These are phyloP conservation scores for Nitzschia inconspicua DNA, from an alignment of 108 stramenopile species.

Conservation along the genomic window DNA sequence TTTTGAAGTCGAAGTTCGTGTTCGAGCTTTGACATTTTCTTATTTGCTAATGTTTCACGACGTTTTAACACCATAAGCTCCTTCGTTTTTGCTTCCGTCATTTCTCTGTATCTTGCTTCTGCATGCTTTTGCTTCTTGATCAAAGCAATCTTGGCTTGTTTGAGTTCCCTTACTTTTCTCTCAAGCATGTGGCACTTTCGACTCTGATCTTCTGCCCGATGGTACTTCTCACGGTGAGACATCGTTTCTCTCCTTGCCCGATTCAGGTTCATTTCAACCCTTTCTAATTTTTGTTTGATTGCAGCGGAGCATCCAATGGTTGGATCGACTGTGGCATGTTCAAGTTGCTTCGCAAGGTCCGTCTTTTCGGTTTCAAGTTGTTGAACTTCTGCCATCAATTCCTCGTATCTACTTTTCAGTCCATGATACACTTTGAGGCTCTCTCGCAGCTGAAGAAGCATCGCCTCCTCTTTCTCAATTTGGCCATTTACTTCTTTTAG, in stretches of 20 bases:
- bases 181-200: constrained; percentile 68
- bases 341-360: constrained; percentile 63
- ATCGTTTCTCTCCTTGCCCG: constrained; percentile 64
- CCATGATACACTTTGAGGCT: constrained; percentile 77
- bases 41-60: constrained; percentile 55
- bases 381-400: constrained; percentile 72
- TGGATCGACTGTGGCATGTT: constrained; percentile 65
- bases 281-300: constrained; percentile 72
- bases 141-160: constrained; percentile 58
- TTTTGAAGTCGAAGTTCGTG: constrained; percentile 66
- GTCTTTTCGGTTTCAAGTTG: constrained; percentile 73
- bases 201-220: constrained; percentile 69
- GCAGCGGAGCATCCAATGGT: constrained; percentile 63
- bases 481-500: constrained; percentile 70
- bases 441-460: constrained; percentile 68
- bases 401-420: constrained; percentile 79
- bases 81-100: constrained; percentile 67
- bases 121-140: constrained; percentile 79
- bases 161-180: constrained; percentile 74
- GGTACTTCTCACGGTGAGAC: constrained; percentile 74
- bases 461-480: constrained; percentile 62
- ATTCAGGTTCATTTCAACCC: constrained; percentile 64
- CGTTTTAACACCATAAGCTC: constrained; percentile 72
- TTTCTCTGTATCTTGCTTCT: constrained; percentile 55
- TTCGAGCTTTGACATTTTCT: constrained; percentile 67